Percentiles rank a stretch among this genome's conserved stretches.
phyloP scores from a whole-genome alignment of 129 eudicot species.

The Artemisia annua region DNA sequence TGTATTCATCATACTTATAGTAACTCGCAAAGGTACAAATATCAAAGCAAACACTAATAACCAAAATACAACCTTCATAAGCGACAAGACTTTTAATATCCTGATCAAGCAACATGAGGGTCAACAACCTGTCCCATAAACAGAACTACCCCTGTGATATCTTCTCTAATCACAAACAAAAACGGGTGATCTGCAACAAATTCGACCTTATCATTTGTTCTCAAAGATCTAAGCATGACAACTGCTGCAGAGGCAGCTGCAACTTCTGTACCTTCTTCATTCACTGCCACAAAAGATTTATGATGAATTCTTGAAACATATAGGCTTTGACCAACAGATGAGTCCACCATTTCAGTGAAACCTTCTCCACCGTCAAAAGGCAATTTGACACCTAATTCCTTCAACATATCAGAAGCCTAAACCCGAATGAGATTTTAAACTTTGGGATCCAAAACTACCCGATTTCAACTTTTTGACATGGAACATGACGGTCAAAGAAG shows the following conservation, averaged over 20 bases:
- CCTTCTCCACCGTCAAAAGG: no score
- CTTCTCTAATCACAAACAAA: no score
- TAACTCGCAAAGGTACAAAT: not conserved
- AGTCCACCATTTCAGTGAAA: not conserved
- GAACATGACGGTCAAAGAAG: slow-evolving; percentile 4
- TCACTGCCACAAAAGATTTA: not conserved
- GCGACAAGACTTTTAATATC: not conserved
- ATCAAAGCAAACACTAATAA: not conserved
- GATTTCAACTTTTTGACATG: not conserved
- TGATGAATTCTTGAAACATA: not conserved
- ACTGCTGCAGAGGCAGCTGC: not conserved
- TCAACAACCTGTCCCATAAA: slow-evolving; percentile 13
- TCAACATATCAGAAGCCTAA: slow-evolving; percentile 13
- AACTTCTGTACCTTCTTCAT: slow-evolving; percentile 11
- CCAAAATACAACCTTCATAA: not conserved
- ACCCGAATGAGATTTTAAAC: slow-evolving; percentile 3
- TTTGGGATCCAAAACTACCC: slow-evolving; percentile 7
- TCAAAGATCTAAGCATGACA: not conserved
- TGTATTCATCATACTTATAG: no score
- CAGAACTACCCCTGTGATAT: not conserved
- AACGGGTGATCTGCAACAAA: no score
- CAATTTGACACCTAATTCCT: slow-evolving; percentile 3
- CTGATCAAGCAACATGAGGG: slow-evolving; percentile 6
- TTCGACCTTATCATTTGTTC: not conserved
- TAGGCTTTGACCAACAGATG: not conserved